phyloP scores from a whole-genome alignment of 352 stramenopile genomes.

The Globisporangium alternatum region DNA sequence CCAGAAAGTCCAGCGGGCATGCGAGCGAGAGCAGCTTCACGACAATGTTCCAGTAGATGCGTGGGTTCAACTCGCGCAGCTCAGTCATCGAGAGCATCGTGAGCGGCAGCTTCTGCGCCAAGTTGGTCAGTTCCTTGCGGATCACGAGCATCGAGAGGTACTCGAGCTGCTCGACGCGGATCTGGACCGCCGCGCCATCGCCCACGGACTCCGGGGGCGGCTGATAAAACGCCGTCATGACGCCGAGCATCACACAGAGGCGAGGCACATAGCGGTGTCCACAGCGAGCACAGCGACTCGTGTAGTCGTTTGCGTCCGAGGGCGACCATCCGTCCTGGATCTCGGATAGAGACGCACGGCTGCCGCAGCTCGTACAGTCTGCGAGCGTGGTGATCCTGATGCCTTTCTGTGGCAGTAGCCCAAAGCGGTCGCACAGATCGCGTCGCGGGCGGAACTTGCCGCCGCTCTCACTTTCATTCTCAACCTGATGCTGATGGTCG shows the following conservation, averaged over 20 bases:
- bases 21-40: constrained; percentile 46
- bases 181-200: not conserved
- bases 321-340: constrained; percentile 32
- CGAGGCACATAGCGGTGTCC: constrained; percentile 30
- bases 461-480: constrained; percentile 4
- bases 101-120: constrained; percentile 37
- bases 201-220: not conserved
- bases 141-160: constrained; percentile 45
- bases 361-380: constrained; percentile 34
- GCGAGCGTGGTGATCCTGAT: constrained; percentile 41
- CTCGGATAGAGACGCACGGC: constrained; percentile 28
- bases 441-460: constrained; percentile 16
- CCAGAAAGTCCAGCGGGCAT: constrained; percentile 42
- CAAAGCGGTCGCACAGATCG: constrained; percentile 53
- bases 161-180: constrained; percentile 36
- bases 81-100: constrained; percentile 35
- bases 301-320: constrained; percentile 40
- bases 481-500: constrained; percentile 1
- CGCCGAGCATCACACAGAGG: constrained; percentile 35
- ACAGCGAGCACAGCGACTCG: constrained; percentile 31
- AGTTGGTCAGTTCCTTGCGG: constrained; percentile 39
- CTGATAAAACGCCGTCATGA: constrained; percentile 28
- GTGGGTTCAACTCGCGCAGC: constrained; percentile 29
- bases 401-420: constrained; percentile 27
- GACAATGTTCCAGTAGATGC: constrained; percentile 62